Percentiles rank a stretch among this genome's conserved stretches.
Evolutionary conservation across 2,329 filamentous ascomycete species (phyloP).

Genomic region (Chaetomium olivaceum): DNA sequence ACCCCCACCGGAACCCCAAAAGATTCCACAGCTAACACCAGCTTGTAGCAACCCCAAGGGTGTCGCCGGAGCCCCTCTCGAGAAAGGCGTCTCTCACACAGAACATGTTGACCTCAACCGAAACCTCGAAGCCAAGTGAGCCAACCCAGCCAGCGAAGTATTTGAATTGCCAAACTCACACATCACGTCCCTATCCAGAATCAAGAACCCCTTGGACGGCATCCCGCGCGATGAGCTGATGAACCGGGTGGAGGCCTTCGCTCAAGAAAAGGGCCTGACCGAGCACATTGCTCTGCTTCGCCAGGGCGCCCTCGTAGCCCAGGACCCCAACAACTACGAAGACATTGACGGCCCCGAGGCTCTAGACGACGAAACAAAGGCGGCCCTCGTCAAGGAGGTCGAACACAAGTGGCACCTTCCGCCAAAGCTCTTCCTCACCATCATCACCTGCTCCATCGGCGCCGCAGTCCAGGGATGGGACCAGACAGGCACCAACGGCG

Average conservation of each 20-base stretch:
- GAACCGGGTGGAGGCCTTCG: slow-evolving; percentile 61
- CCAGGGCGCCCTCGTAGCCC: slow-evolving; percentile 73
- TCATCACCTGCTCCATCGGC: slow-evolving; percentile 67
- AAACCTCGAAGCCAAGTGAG: slow-evolving; percentile 36
- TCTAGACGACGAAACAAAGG: slow-evolving; percentile 60
- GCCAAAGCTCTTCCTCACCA: slow-evolving; percentile 63
- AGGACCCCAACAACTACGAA: slow-evolving; percentile 65
- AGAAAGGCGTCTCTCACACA: slow-evolving; percentile 14
- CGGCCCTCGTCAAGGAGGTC: slow-evolving; percentile 60
- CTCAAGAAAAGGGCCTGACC: slow-evolving; percentile 56
- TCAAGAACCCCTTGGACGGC: slow-evolving; percentile 58
- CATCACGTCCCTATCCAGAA: slow-evolving; percentile 34
- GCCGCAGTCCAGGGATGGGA: slow-evolving; percentile 73
- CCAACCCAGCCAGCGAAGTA: background rate
- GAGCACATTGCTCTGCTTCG: slow-evolving; percentile 61
- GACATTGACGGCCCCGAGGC: slow-evolving; percentile 57
- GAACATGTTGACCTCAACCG: slow-evolving; percentile 24
- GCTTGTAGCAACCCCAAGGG: slow-evolving; percentile 32
- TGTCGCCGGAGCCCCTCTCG: slow-evolving; percentile 23
- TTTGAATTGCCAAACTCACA: background rate
- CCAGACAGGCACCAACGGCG: slow-evolving; percentile 64
- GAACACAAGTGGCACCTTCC: slow-evolving; percentile 69
- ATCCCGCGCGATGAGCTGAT: slow-evolving; percentile 53
- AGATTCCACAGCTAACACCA: slow-evolving; percentile 2
- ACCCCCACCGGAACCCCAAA: background rate